A percentile compares a stretch with the other conserved stretches of the same genome.
Evolutionary conservation across 768 basidiomycete species (phyloP).

Genomic region (Lanmaoa pseudosensibilis): DNA sequence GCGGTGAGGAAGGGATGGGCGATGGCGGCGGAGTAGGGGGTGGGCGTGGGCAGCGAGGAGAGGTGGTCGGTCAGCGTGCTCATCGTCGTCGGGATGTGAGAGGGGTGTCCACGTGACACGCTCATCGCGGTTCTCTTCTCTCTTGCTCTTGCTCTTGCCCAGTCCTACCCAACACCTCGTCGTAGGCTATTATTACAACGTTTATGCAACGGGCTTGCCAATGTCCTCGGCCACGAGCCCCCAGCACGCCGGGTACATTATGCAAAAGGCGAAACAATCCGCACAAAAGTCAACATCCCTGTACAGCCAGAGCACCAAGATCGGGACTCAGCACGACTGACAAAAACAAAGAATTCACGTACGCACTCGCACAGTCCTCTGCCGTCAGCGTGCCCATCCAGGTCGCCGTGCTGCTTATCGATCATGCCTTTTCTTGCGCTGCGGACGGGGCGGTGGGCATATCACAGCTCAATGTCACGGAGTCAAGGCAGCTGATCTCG

Average conservation of each 20-base stretch:
- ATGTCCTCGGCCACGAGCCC: neutral
- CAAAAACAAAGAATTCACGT: neutral
- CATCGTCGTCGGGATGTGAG: neutral
- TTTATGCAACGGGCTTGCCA: too few relatives aligned
- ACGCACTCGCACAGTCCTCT: neutral
- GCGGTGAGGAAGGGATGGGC: conserved; percentile 58
- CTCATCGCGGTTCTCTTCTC: too few relatives aligned
- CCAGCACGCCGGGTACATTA: neutral
- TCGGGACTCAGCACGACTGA: too few relatives aligned
- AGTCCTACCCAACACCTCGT: too few relatives aligned
- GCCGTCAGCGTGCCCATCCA: neutral
- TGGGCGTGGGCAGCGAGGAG: conserved; percentile 34
- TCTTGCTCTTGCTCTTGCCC: too few relatives aligned
- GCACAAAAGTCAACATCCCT: neutral
- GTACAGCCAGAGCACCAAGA: neutral
- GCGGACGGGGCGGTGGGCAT: neutral
- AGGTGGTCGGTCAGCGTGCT: conserved; percentile 34
- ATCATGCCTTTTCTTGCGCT: neutral
- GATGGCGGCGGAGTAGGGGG: conserved; percentile 48
- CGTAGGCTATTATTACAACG: too few relatives aligned
- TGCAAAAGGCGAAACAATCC: neutral
- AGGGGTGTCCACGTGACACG: too few relatives aligned
- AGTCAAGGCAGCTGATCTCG: too few relatives aligned
- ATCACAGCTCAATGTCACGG: neutral
- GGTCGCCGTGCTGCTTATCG: neutral